Base-by-base conservation (phyloP, 2,329 filamentous ascomycete genomes). In the Aureobasidium sp. region DNA sequence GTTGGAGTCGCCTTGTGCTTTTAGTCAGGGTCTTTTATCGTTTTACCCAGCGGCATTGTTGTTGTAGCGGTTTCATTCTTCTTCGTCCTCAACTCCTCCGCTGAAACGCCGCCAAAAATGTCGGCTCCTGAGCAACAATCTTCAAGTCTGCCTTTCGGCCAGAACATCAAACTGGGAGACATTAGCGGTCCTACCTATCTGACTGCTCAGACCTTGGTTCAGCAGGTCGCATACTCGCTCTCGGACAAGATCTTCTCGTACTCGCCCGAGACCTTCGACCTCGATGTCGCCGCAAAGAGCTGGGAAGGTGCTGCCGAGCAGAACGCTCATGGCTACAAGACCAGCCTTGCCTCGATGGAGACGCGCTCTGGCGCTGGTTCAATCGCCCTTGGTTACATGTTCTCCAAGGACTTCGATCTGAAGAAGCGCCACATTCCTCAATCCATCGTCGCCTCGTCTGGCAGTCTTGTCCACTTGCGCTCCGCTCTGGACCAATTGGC, bases 181-280 rank as follows among this genome's bases (percentile, higher is more conserved):
- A 87, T 97, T 69, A 84, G 80, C 56, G 93, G 91, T 14, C 88
- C 91, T 60, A 93, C 88, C 53, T 98, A 98, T 72, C 80, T 91
- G 57, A 97, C 91, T 35, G 88, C 90, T 25, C 93, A 98, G 73
- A 83, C 89, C 19, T 81, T 98, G 53, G 86, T 97, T 59, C 93
- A 98, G 75, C 93, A 98, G 72, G 86, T 97, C 59, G 89, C 91
- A 57, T 98, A 95, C 74, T 81, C 88, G 59, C 79, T 98, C 57
- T 97, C 91, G 54, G 90, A 97, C 77, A 95, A 95, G 78, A 84
- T 97, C 73, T 98, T 95, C 75, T 87, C 90, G 54, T 97, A 95
- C 76, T 97, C 91, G 2, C 89, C 90, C 24, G 88, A 95, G 65
- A 87, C 88, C 12, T 97, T 96, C 65, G 88, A 94, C 67, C 79